Evolutionary conservation across 139 green algal species (phyloP), one percentile per base, ranked within the genome.

Genomic region (Tetraselmis chui): DNA sequence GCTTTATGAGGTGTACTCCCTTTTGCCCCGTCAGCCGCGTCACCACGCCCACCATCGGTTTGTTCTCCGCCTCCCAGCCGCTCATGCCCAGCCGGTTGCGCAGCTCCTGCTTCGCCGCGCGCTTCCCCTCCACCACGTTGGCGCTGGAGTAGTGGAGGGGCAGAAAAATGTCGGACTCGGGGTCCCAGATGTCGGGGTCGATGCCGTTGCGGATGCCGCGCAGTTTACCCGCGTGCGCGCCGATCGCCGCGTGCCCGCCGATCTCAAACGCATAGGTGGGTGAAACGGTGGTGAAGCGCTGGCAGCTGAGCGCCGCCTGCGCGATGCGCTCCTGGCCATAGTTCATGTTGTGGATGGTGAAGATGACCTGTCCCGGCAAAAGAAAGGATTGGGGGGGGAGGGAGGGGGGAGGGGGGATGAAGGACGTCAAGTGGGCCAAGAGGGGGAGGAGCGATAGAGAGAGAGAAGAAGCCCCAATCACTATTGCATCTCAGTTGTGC

Each of bases 141-240:
- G 88, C 78, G 23, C 85, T 29, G 30, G 74, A 32, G 84, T 88
- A 94, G n/a, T n/a, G 27, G 28, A 90, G 59, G 23, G 94, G 94
- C 79, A 98, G 83, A 84, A 93, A 94, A 18, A 79, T 45, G 86
- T 98, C 95, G 29, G 84, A 81, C 11, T 82, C 77, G 18, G 96
- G 96, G 86, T 99, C 94, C 96, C 96, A 99, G 81, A 99, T 96
- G 87, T 99, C 96, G 31, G 91, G 83, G 89, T 99, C 96, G 79
- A 99, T 99, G 76, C 96, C 96, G 85, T 99, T 99, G 58, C 88
- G 86, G 78, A 98, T 94, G 28, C 83, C 80, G 82, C 75, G 28
- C 27, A 88, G 31, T 58, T 77, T 28, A 5, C 59, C 75, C 1
- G 79, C 82, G 31, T 91, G 88, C 0, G 29, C 82, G 30, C 90